Conservation (phyloP, 2,329 filamentous ascomycete species). For the Mollisiaceae sp. region DNA sequence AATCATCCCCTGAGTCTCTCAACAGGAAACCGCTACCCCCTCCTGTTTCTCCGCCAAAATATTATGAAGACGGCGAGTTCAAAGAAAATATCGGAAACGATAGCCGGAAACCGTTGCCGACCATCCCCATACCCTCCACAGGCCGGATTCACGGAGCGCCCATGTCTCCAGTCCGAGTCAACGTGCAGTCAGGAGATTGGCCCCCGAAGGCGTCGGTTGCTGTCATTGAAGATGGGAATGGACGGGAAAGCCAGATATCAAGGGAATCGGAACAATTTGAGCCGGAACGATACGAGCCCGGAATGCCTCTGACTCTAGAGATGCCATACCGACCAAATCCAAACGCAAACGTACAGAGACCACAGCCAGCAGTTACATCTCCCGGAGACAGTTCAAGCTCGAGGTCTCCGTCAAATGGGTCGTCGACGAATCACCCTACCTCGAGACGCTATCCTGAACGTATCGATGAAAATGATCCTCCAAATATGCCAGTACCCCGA, state of each 20-base stretch:
- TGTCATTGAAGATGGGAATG: constrained; percentile 51
- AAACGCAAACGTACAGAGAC: constrained; percentile 38
- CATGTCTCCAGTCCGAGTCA: constrained; percentile 61
- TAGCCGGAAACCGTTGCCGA: constrained; percentile 30
- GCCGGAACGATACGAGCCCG: constrained; percentile 22
- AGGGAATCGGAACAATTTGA: constrained; percentile 27
- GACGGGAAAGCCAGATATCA: constrained; percentile 25
- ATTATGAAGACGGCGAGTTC: constrained; percentile 27
- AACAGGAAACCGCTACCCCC: constrained; percentile 27
- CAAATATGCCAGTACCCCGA: constrained; percentile 51
- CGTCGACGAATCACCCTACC: constrained; percentile 17
- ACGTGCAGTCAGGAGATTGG: constrained; percentile 59
- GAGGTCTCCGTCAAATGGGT: constrained; percentile 33
- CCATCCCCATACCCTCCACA: constrained; percentile 33
- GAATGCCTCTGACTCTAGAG: constrained; percentile 31
- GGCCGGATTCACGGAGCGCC: constrained; percentile 55
- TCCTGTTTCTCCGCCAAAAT: constrained; percentile 16
- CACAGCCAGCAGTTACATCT: constrained; percentile 40
- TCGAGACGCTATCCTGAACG: constrained; percentile 25
- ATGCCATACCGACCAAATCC: constrained; percentile 40
- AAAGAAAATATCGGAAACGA: constrained; percentile 35
- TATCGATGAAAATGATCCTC: constrained; percentile 31
- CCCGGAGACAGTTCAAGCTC: constrained; percentile 29
- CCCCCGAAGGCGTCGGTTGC: constrained; percentile 56
- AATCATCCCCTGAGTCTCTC: constrained; percentile 28